Percentiles rank a stretch among this genome's conserved stretches.
Conservation (phyloP, 2,329 filamentous ascomycete genomes). For the Graphium sp. region DNA sequence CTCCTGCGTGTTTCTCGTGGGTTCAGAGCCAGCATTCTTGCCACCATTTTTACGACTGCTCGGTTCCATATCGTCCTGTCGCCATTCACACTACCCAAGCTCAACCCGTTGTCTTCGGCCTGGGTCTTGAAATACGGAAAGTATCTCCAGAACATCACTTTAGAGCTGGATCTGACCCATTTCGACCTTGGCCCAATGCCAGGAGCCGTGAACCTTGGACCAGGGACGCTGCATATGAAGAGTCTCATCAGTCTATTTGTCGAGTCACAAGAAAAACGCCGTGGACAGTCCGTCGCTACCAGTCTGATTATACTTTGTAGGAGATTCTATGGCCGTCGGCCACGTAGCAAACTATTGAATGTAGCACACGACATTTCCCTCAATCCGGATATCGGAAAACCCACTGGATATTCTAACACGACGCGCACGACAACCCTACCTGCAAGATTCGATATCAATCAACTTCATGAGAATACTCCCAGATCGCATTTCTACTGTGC, state of each 20-base stretch:
- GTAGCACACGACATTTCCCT: slow-evolving; percentile 1
- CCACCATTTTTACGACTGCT: slow-evolving; percentile 15
- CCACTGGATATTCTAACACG: neutral
- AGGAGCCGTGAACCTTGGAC: slow-evolving; percentile 9
- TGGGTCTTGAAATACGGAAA: slow-evolving; percentile 17
- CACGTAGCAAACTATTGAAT: neutral
- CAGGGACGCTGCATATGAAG: slow-evolving; percentile 11
- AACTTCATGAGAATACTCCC: too few relatives aligned
- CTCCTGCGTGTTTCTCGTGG: slow-evolving; percentile 15
- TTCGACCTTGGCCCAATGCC: slow-evolving; percentile 14
- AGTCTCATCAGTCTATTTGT: slow-evolving; percentile 13
- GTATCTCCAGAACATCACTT: slow-evolving; percentile 16
- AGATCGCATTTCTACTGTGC: slow-evolving; percentile 11
- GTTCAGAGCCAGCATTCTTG: slow-evolving; percentile 18
- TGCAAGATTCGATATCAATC: too few relatives aligned
- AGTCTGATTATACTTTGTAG: slow-evolving; percentile 17
- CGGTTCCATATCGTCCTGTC: slow-evolving; percentile 21
- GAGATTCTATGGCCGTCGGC: slow-evolving; percentile 14
- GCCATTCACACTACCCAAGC: slow-evolving; percentile 14
- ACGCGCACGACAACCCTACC: too few relatives aligned
- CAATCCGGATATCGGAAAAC: neutral
- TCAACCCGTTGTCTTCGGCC: slow-evolving; percentile 16
- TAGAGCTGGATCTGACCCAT: slow-evolving; percentile 23
- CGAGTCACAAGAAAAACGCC: slow-evolving; percentile 9
- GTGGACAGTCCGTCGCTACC: slow-evolving; percentile 8